Conservation (phyloP, 2,329 filamentous ascomycete species). For the Coniochaeta sp. region DNA sequence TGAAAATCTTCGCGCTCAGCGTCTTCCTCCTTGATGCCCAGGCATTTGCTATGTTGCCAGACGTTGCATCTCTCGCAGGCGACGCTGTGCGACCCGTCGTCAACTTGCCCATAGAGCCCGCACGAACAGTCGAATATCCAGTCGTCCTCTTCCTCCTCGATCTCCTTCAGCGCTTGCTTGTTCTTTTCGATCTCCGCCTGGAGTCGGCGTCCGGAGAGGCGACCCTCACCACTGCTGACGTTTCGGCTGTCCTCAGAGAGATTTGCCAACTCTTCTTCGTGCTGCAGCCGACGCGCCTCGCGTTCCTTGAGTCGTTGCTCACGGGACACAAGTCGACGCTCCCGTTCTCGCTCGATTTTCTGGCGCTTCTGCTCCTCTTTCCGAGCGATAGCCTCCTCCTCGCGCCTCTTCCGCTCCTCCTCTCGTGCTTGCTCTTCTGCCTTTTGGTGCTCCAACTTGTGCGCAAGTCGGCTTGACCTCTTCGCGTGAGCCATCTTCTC, state of each 20-base stretch:
- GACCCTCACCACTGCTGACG: slow-evolving; percentile 40
- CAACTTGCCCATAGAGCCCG: slow-evolving; percentile 83
- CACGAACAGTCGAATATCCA: slow-evolving; percentile 97
- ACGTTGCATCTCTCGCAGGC: slow-evolving; percentile 90
- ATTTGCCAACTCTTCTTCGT: slow-evolving; percentile 76
- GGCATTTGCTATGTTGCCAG: slow-evolving; percentile 95
- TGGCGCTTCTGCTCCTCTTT: slow-evolving; percentile 57
- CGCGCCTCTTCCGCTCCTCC: slow-evolving; percentile 58
- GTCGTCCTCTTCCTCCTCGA: slow-evolving; percentile 64
- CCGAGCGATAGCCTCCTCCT: slow-evolving; percentile 57
- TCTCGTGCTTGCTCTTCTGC: slow-evolving; percentile 65
- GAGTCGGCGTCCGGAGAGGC: slow-evolving; percentile 73
- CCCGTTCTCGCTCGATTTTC: slow-evolving; percentile 64
- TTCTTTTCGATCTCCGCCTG: slow-evolving; percentile 76
- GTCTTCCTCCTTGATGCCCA: slow-evolving; percentile 69
- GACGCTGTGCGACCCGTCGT: slow-evolving; percentile 90
- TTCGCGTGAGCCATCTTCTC: slow-evolving; percentile 92
- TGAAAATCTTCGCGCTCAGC: slow-evolving; percentile 82
- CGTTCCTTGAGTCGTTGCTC: slow-evolving; percentile 83
- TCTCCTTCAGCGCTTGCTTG: slow-evolving; percentile 66
- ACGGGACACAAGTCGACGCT: slow-evolving; percentile 73
- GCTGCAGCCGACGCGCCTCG: slow-evolving; percentile 71
- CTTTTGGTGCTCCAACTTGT: slow-evolving; percentile 71
- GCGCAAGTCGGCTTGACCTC: slow-evolving; percentile 81
- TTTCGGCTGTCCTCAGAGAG: slow-evolving; percentile 69